These are phyloP conservation scores for Babesia ovis DNA, from an alignment of 169 alveolate genomes.

Conservation along the genomic window DNA sequence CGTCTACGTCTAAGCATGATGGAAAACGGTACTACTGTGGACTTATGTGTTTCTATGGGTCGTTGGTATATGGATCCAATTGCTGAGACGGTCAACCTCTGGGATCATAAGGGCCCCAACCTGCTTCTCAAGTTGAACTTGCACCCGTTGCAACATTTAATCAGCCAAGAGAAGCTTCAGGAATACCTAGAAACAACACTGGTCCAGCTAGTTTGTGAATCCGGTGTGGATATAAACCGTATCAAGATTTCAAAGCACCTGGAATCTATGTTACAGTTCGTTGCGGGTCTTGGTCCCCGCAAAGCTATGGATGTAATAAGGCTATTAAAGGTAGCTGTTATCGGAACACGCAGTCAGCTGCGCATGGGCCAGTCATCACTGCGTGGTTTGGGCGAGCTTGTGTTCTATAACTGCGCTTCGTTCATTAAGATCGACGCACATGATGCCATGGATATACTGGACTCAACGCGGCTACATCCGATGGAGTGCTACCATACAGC, in stretches of 20 bases:
- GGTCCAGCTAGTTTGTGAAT: constrained; percentile 32
- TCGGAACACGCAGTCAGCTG: constrained; percentile 41
- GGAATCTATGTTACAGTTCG: constrained; percentile 60
- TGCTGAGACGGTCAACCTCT: constrained; percentile 68
- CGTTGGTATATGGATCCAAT: constrained; percentile 71
- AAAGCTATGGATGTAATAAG: constrained; percentile 55
- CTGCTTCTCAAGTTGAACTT: constrained; percentile 68
- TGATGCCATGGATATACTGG: constrained; percentile 63
- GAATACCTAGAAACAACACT: constrained; percentile 28
- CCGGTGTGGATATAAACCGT: constrained; percentile 46
- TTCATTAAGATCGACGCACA: constrained; percentile 55
- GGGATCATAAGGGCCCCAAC: constrained; percentile 68
- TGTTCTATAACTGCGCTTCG: constrained; percentile 72
- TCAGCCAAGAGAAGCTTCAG: constrained; percentile 64
- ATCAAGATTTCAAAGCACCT: constrained; percentile 21
- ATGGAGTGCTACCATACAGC: constrained; percentile 68
- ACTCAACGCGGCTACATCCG: constrained; percentile 80
- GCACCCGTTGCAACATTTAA: constrained; percentile 75
- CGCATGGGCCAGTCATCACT: constrained; percentile 28
- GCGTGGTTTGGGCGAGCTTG: constrained; percentile 63
- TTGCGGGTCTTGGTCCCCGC: constrained; percentile 76
- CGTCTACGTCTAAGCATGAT: constrained; percentile 24
- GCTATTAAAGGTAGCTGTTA: constrained; percentile 30
- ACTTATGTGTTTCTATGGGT: constrained; percentile 45
- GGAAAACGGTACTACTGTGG: background rate